Evolutionary conservation across 2,329 filamentous ascomycete species (phyloP), one percentile per base, ranked within the genome.

Genomic region (Eutypa lata): DNA sequence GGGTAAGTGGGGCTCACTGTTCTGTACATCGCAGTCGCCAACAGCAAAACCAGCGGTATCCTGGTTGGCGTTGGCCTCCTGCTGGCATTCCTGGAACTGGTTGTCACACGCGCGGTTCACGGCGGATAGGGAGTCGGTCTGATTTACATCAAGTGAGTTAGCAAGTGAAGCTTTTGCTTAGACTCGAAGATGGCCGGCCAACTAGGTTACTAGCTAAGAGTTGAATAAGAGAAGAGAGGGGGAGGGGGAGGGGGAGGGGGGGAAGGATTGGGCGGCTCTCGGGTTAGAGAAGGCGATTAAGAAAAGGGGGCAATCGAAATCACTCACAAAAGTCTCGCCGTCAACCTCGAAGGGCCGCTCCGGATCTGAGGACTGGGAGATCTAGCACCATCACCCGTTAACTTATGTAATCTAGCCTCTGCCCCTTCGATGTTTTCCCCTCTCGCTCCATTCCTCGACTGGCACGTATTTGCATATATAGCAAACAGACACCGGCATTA

Each of bases 31-130:
- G 52, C 77, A 81, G 26, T 77, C 72, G 31, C 62, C 54, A 1
- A 79, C 77, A 7, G 59, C 54, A 50, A 78, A 72, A 22, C 44
- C 54, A 26, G 47, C 65, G 51, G 21, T 19, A 11, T 48, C 61
- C 57, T 63, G 60, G 42, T 62, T 65, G 57, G 50, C 52, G 35
- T 79, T 79, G 33, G 74, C 74, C 19, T 65, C 48, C 22, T 73
- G 55, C n/a, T 73, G 71, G 53, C 78, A 80, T 18, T 61, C 63
- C 57, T 80, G 79, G 62, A 76, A 73, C 62, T 80, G 77, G 58
- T 75, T 74, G 58, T 77, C 75, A 65, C 78, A 80, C 1, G 74
- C 70, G 21, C 75, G 68, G 50, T 71, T 67, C 6, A 71, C 69
- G 0, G 77, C 77, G 10, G 69, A 66, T 22, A 60, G 31, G 59